phyloP scores from a whole-genome alignment of 228 moss, liverwort and hornwort species.

The Sphagnum magellanicum region DNA sequence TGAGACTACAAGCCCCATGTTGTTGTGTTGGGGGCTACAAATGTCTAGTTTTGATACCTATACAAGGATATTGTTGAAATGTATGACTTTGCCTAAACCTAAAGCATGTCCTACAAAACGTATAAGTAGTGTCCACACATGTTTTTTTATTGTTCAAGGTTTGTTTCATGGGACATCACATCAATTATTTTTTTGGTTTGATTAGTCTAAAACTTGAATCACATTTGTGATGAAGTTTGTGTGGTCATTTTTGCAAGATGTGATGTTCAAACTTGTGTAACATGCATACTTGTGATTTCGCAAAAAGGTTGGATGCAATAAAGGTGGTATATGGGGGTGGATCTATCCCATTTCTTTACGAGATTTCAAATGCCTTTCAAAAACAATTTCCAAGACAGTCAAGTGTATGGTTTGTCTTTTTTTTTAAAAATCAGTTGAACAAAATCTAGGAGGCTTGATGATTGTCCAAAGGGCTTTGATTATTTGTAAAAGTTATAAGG shows the following conservation, averaged over 20 bases:
- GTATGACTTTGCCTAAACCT: constrained; percentile 6
- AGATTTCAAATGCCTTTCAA: constrained; percentile 69
- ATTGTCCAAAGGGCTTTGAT: too few species aligned
- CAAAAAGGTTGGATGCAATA: constrained; percentile 54
- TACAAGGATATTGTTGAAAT: constrained; percentile 61
- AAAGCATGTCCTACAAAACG: too few species aligned
- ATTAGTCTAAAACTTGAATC: too few species aligned
- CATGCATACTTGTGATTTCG: constrained; percentile 64
- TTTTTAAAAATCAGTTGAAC: too few species aligned
- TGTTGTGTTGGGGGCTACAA: constrained; percentile 82
- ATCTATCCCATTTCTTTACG: constrained; percentile 65
- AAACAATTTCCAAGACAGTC: constrained; percentile 79
- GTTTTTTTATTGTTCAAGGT: too few species aligned
- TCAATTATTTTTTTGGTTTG: too few species aligned
- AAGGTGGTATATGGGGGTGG: constrained; percentile 84
- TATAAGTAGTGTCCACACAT: too few species aligned
- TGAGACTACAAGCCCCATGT: constrained; percentile 74
- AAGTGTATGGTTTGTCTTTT: constrained; percentile 23
- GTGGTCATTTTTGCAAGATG: constrained; percentile 22
- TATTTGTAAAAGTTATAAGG: too few species aligned
- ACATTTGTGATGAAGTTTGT: neutral
- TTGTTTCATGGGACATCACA: too few species aligned
- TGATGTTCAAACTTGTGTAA: constrained; percentile 64
- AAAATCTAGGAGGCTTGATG: too few species aligned
- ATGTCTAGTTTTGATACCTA: constrained; percentile 66